Base-by-base conservation (phyloP, 2,329 filamentous ascomycete genomes). In the Botrytis medusae region DNA sequence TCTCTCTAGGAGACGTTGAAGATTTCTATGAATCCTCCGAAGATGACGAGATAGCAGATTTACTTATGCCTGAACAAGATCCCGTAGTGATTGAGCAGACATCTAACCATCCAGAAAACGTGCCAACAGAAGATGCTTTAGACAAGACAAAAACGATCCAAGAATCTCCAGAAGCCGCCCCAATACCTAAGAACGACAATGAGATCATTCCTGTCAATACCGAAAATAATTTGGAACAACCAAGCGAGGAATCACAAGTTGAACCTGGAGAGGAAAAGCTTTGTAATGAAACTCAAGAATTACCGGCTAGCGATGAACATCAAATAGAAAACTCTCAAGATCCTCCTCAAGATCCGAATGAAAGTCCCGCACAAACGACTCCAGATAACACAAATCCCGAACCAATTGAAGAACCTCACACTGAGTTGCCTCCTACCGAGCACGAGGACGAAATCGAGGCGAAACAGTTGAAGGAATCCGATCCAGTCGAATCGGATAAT, bases 61-160 rank as follows among this genome's bases (percentile, higher is more conserved):
- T 68, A 57, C 48, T 68, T 22, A 57, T 68, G 65, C 65, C 65
- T 42, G 65, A 68, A 57, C 65, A 68, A 32, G 65, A 68, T 22
- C 25, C n/a, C 6, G 2, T 29, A 9, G 8, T 32, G 25, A 14
- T 12, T 42, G 34, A 42, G 34, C 25, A 42, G 48, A 22, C n/a
- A 42, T 29, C 16, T 6, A 37, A 68, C 12, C 32, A 14, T 22
- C 34, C 22, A 32, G 25, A 42, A n/a, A 20, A 22, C 1, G 10
- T 10, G 32, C 9, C 48, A 4, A 32, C 1, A 57, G 34, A 42
- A 42, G 34, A 68, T 32, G 25, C 5, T 7, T 12, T n/a, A 18
- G n/a, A 6, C 9, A n/a, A 57, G 10, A 29, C 8, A 9, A 4
- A 69, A 29, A 12, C 6, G 25, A 12, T n/a, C 14, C 51, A 69